Percentiles rank a stretch among this genome's conserved stretches.
phyloP scores from a whole-genome alignment of 192 early-diverging fungal species.

The Borealophlyctis nickersoniae region DNA sequence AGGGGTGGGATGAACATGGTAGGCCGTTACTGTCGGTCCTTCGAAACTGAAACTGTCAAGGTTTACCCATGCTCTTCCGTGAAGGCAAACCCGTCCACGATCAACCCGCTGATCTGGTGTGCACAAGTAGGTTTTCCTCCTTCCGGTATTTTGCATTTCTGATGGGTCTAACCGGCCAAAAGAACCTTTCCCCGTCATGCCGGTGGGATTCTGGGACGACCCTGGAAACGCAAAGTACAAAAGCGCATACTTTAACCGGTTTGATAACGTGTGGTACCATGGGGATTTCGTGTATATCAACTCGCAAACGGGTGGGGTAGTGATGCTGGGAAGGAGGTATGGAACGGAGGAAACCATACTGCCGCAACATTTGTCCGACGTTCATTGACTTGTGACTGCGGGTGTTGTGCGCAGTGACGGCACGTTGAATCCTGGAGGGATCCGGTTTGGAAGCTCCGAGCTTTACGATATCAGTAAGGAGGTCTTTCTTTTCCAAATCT shows the following conservation, averaged over 20 bases:
- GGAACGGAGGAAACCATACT: not conserved
- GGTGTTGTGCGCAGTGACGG: constrained; percentile 56
- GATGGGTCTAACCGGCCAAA: not conserved
- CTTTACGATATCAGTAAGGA: constrained; percentile 76
- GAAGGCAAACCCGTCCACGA: constrained; percentile 58
- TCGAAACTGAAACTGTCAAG: not conserved
- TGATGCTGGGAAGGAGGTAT: constrained; percentile 82
- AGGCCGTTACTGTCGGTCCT: constrained; percentile 16
- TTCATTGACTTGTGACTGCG: not conserved
- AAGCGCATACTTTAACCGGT: constrained; percentile 84
- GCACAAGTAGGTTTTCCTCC: constrained; percentile 53
- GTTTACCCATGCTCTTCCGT: constrained; percentile 8
- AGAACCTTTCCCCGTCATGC: constrained; percentile 95
- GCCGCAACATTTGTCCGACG: not conserved
- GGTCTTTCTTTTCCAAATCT: not conserved
- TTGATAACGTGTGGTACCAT: constrained; percentile 89
- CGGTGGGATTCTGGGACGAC: constrained; percentile 92
- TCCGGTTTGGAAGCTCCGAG: constrained; percentile 91
- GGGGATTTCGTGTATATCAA: constrained; percentile 91
- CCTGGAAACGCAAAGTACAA: constrained; percentile 69
- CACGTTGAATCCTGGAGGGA: constrained; percentile 88
- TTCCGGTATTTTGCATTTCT: not conserved
- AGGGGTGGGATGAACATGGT: constrained; percentile 77
- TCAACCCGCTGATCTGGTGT: constrained; percentile 86
- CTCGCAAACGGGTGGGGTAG: constrained; percentile 79